Evolutionary conservation across 1,284 basidiomycete genomes (phyloP), one percentile per base, ranked within the genome.

Genomic region (Trichosporon inkin): DNA sequence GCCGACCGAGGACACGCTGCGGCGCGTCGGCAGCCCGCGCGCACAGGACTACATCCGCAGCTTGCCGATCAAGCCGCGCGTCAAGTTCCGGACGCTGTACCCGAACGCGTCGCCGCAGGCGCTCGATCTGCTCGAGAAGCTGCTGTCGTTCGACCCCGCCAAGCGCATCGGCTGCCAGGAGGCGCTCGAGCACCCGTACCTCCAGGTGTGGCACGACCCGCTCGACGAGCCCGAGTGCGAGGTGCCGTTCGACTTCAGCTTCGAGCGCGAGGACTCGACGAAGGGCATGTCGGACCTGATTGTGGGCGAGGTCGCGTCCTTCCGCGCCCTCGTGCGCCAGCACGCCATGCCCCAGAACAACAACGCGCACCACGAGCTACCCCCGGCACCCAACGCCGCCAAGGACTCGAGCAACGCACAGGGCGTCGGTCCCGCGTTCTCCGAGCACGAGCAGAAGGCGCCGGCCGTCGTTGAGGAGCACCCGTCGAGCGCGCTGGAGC

Each of bases 281-380:
- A 91, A 96, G 57, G 96, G 96, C 20, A 99, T 99, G 96, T 92
- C 95, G 79, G 85, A 85, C 66, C 80, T 99, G 70, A 99, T 99
- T 69, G 85, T 98, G 13, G 86, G 95, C 38, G 95, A 99, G 79
- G 68, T 71, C 10, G 60, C 62, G 17, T 71, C 70, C 13, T 79
- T 79, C 71, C 68, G 77, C 49, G 53, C 71, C 34, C 65, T 76
- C 13, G 75, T 78, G 17, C 63, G 77, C 37, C 71, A 73, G 53
- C 69, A 75, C 51, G 62, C 67, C n/a, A 63, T 64, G 10, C 62
- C 68, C 10, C 58, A 55, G 11, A 63, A 8, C 64, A 63, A 10
- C 62, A 16, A 19, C 24, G 17, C 37, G 19, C 17, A 62, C 60
- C 69, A 73, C 57, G 71, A 74, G 11, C 70, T 76, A 10, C 77